Base-by-base conservation (phyloP, 768 basidiomycete species). In the Hypholoma sublateritium region DNA sequence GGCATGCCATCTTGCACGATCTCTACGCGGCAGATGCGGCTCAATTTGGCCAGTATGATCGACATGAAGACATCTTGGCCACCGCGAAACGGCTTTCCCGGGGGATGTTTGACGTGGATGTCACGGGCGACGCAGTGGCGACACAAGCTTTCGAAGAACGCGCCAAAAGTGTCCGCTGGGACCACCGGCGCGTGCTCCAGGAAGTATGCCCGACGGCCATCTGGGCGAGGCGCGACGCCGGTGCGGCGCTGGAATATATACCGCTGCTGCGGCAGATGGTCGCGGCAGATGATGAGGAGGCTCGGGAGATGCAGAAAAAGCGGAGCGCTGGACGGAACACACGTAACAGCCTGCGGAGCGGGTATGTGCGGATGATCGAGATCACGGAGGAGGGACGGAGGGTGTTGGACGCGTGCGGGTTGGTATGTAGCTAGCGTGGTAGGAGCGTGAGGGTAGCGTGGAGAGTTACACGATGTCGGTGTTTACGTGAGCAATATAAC, bases 251-350 rank as follows among this genome's bases (percentile, higher is more conserved):
- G 65, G 90, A 95, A 47, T 89, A 91, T 70, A 72, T 83, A 62
- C 88, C 93, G 32, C 81, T 79, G 71, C 73, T 93, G 48, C 76
- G 86, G 57, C 65, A 73, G 57, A 88, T 95, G 68, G 83, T 89
- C 39, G 70, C 56, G 24, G 79, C 72, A 36, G 93, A 96, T 60
- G 91, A 93, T 58, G 70, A 56, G 62, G 85, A 78, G 58, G 70
- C 53, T 57, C 56, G 48, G 37, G 54, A 63, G 59, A 46, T 60
- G 34, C 45, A 60, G 53, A 57, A 62, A 60, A 62, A 58, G 55
- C 62, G 66, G 56, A 59, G 74, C 42, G 49, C 58, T 34, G 76
- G 80, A 58, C 65, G 88, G 50, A 66, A 48, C 60, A 89, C 87
- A 41, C 69, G 87, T 67, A 88, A 87, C 74, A 86, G 88, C 62